phyloP scores from a whole-genome alignment of 2,329 filamentous ascomycete genomes.

The Chaetomium olivaceum region DNA sequence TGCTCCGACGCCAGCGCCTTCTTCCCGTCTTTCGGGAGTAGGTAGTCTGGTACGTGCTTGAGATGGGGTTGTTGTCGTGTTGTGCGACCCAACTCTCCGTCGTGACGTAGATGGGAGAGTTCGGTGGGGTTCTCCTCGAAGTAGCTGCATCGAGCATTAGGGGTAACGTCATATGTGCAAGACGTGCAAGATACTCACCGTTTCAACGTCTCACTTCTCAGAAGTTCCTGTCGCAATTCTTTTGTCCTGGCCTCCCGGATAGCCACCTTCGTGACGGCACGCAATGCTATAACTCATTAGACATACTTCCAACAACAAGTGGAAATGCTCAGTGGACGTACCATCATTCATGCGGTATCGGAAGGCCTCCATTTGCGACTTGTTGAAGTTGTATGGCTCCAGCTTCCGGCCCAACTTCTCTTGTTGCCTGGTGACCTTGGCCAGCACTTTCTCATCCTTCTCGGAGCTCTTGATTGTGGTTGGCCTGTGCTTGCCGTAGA shows the following conservation, averaged over 20 bases:
- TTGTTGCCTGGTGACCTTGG: conserved; percentile 78
- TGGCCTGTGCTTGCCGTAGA: conserved; percentile 86
- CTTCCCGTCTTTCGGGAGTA: conserved; percentile 76
- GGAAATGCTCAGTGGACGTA: conserved; percentile 3
- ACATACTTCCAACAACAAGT: background rate
- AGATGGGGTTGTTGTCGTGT: conserved; percentile 70
- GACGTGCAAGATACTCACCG: conserved; percentile 42
- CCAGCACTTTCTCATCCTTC: conserved; percentile 81
- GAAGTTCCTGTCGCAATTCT: conserved; percentile 83
- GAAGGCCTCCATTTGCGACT: conserved; percentile 90
- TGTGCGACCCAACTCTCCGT: conserved; percentile 80
- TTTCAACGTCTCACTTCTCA: conserved; percentile 92
- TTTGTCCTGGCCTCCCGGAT: conserved; percentile 86
- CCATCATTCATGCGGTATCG: conserved; percentile 91
- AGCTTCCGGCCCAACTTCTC: conserved; percentile 75
- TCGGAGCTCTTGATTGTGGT: conserved; percentile 74
- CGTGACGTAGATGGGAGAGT: conserved; percentile 82
- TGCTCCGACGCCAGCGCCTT: conserved; percentile 65
- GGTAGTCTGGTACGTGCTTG: conserved; percentile 91
- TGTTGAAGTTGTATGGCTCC: conserved; percentile 91
- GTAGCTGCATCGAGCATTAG: conserved; percentile 51
- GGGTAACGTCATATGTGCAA: background rate
- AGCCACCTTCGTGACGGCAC: conserved; percentile 84
- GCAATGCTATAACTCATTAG: conserved; percentile 46
- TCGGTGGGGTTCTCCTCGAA: conserved; percentile 97